phyloP scores from a whole-genome alignment of 441 rosid species.

The Metrosideros polymorpha region DNA sequence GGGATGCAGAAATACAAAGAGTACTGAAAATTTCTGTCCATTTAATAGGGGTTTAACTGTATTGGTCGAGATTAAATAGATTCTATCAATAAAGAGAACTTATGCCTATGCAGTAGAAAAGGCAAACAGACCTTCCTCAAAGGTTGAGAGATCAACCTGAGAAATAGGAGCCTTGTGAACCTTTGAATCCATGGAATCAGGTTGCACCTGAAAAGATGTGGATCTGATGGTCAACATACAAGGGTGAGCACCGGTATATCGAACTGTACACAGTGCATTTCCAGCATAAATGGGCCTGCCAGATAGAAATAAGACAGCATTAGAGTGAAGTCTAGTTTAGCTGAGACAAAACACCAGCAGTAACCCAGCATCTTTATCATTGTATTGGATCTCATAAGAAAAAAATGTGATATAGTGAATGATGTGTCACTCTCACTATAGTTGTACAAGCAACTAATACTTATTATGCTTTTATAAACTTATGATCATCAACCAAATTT shows the following conservation, averaged over 20 bases:
- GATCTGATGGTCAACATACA: slow-evolving; percentile 75
- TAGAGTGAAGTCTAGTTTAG: not conserved
- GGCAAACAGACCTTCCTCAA: slow-evolving; percentile 58
- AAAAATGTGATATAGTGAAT: not conserved
- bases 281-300: slow-evolving; percentile 96
- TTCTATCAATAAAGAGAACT: not conserved
- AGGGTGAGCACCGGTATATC: slow-evolving; percentile 61
- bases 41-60: not conserved
- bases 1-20: not conserved
- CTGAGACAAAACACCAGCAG: not conserved
- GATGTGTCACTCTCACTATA: not conserved
- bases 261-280: slow-evolving; percentile 79
- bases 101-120: not conserved
- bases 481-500: not conserved
- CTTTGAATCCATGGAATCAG: slow-evolving; percentile 19
- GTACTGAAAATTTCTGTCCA: not conserved
- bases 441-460: not conserved
- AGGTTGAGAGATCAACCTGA: slow-evolving; percentile 83
- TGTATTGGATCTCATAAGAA: not conserved
- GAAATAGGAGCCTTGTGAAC: slow-evolving; percentile 56
- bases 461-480: not conserved
- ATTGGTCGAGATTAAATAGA: not conserved
- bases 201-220: slow-evolving; percentile 56
- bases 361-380: not conserved
- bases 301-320: not conserved